Percentiles rank a stretch among this genome's conserved stretches.
These are phyloP conservation scores for Prunus armeniaca DNA, from an alignment of 306 rosid species.

Conservation along the genomic window DNA sequence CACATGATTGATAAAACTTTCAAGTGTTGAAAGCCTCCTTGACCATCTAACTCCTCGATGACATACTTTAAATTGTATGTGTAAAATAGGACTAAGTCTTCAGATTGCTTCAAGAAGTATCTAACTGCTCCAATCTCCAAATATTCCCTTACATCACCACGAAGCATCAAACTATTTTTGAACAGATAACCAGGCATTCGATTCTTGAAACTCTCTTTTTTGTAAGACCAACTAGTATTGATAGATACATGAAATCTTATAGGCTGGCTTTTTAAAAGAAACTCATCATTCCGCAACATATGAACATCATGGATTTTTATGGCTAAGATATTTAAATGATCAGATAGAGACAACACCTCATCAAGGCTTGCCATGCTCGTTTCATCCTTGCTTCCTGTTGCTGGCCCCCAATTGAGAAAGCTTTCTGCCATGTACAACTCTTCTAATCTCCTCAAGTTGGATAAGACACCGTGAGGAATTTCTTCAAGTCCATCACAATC, in stretches of 20 bases:
- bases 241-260: neutral
- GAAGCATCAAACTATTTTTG: too few species aligned
- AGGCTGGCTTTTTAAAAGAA: too few species aligned
- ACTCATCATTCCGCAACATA: neutral
- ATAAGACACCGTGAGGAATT: neutral
- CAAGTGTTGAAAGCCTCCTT: too few species aligned
- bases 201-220: too few species aligned
- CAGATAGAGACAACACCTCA: neutral
- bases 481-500: neutral
- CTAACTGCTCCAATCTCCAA: too few species aligned
- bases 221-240: too few species aligned
- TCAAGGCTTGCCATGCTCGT: too few species aligned
- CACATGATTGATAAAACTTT: rapidly evolving
- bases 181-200: too few species aligned
- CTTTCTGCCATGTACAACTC: neutral
- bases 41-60: too few species aligned
- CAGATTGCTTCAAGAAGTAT: too few species aligned
- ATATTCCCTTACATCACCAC: too few species aligned
- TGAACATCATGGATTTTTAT: rapidly evolving
- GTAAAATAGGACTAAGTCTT: rapidly evolving
- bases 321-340: neutral
- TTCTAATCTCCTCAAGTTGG: neutral
- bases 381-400: neutral
- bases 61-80: too few species aligned
- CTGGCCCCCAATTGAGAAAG: neutral